Percentiles rank a stretch among this genome's conserved stretches.
These are phyloP conservation scores for Coriolopsis trogii DNA, from an alignment of 1,284 basidiomycete genomes.

Conservation along the genomic window DNA sequence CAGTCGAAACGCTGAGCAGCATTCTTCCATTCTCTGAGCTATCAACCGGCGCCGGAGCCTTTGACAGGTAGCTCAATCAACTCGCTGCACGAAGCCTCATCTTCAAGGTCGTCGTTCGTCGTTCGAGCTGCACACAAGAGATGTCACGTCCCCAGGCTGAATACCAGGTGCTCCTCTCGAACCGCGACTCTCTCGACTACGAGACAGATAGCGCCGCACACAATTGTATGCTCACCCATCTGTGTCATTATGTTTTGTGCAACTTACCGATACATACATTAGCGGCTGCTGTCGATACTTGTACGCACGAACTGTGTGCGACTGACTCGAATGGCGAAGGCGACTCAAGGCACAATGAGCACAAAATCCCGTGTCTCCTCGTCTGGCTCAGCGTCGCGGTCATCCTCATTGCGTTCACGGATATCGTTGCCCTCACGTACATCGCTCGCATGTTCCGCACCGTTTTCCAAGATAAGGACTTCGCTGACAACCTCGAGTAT, in stretches of 20 bases:
- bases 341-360: background rate
- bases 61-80: too few relatives aligned
- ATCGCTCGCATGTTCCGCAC: constrained; percentile 8
- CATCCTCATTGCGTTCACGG: constrained; percentile 7
- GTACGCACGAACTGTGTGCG: background rate
- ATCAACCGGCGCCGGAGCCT: too few relatives aligned
- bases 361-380: background rate
- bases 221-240: background rate
- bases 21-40: too few relatives aligned
- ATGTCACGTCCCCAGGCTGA: constrained; percentile 4
- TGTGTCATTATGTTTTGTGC: background rate
- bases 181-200: constrained; percentile 5
- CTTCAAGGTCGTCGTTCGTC: too few relatives aligned
- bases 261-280: background rate
- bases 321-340: background rate
- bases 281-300: background rate
- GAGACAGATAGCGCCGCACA: background rate
- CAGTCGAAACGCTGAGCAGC: too few relatives aligned
- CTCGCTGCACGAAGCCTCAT: too few relatives aligned
- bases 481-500: constrained; percentile 16
- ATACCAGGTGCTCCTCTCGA: constrained; percentile 12
- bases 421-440: constrained; percentile 13
- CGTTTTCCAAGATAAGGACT: constrained; percentile 16
- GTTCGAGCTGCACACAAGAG: too few relatives aligned
- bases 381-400: constrained; percentile 8